Percentiles rank a stretch among this genome's conserved stretches.
phyloP scores from a whole-genome alignment of 495 filamentous ascomycete species.

The Letharia columbiana region DNA sequence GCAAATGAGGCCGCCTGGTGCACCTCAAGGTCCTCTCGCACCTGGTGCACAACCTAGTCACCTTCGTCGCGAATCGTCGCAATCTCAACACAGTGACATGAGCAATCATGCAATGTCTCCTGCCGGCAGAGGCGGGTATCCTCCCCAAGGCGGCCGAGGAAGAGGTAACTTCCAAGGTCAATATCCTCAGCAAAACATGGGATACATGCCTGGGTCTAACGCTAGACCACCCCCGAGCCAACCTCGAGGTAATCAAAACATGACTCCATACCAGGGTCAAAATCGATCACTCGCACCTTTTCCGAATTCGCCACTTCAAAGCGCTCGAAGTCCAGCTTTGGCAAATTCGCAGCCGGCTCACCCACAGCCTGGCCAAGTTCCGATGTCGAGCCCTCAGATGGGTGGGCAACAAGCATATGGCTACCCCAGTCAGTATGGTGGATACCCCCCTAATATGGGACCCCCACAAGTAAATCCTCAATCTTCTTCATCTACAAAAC shows the following conservation, averaged over 20 bases:
- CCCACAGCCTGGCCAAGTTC: slow-evolving; percentile 56
- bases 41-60: slow-evolving; percentile 60
- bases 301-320: slow-evolving; percentile 59
- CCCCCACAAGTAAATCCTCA: slow-evolving; percentile 62
- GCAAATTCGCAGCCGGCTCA: slow-evolving; percentile 58
- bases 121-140: slow-evolving; percentile 47
- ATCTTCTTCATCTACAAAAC: slow-evolving; percentile 36
- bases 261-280: slow-evolving; percentile 56
- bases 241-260: slow-evolving; percentile 52
- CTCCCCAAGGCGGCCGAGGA: slow-evolving; percentile 55
- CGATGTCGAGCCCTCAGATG: slow-evolving; percentile 50
- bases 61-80: slow-evolving; percentile 71
- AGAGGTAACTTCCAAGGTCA: slow-evolving; percentile 40
- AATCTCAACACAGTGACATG: slow-evolving; percentile 70
- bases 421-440: slow-evolving; percentile 45
- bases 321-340: slow-evolving; percentile 64
- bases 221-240: slow-evolving; percentile 54
- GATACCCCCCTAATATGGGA: slow-evolving; percentile 52
- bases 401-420: slow-evolving; percentile 17
- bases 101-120: slow-evolving; percentile 48
- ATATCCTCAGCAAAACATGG: slow-evolving; percentile 52
- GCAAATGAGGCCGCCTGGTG: slow-evolving; percentile 51
- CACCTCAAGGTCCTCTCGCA: slow-evolving; percentile 49
- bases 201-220: slow-evolving; percentile 54
- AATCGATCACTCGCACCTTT: slow-evolving; percentile 46